Evolutionary conservation across 2,329 filamentous ascomycete genomes (phyloP), one percentile per base, ranked within the genome.

Genomic region (Fusarium sp.): DNA sequence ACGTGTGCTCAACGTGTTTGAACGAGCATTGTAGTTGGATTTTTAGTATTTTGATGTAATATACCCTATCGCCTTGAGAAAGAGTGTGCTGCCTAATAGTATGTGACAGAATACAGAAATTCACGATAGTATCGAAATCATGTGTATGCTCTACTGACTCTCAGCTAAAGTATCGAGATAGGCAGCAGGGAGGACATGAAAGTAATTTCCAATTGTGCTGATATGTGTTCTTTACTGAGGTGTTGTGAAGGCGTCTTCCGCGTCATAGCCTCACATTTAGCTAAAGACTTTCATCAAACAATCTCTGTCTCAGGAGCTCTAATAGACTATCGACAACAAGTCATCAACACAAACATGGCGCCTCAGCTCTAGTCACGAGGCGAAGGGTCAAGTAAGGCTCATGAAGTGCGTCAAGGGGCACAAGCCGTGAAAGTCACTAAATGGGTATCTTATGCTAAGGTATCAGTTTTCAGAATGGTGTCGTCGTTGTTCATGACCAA

Each of bases 401-500:
- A 6, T 38, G 17, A 7, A 38, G 22, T 39, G 33, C 15, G 5
- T 53, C 45, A 53, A 59, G 10, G 9, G 15, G 2, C 35, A 35
- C 17, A 47, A 47, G 2, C 12, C 29, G n/a, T 35, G 29, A 33
- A 29, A 17, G 7, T 41, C 17, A 49, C 22, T 50, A 14, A 44
- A 61, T 50, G 47, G 72, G 47, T 68, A 72, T 77, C 58, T 68
- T 70, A 25, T 25, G 60, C 50, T 59, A 68, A 35, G 41, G 13
- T 47, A 66, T 65, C 65, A 20, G 13, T 11, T 27, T 46, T 70
- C 49, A 42, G 49, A 62, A 42, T 54, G 70, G 41, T 61, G 60
- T 39, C 41, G 54, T 36, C 42, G 50, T 42, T 68, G 60, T 12
- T 74, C 74, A 22, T 53, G 17, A 13, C 61, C 41, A 25, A 54